Percentiles rank a stretch among this genome's conserved stretches.
Evolutionary conservation across 2,329 filamentous ascomycete species (phyloP).

Genomic region (Diaporthe amygdali): DNA sequence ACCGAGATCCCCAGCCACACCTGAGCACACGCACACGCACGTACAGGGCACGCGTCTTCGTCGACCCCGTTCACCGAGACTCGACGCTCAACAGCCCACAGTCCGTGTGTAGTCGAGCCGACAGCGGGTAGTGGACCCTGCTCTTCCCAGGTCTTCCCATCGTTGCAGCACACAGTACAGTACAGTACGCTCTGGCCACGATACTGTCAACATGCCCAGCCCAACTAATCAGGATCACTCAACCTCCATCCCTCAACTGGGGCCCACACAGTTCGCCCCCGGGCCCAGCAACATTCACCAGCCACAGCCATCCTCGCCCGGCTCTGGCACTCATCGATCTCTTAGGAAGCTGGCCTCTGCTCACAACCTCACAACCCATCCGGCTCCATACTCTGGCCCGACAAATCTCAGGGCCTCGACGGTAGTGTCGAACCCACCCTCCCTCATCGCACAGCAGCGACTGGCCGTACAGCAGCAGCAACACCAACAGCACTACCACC

Average conservation of each 20-base stretch:
- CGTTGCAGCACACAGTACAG: background rate
- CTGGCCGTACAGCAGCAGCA: conserved; percentile 52
- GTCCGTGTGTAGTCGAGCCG: no score
- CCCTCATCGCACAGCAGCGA: conserved; percentile 68
- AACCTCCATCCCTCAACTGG: conserved; percentile 27
- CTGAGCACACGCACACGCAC: no score
- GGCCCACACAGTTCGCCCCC: conserved; percentile 13
- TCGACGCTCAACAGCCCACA: no score
- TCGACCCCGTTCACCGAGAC: no score
- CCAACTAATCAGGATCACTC: conserved; percentile 31
- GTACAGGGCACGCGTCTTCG: no score
- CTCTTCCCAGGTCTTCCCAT: background rate
- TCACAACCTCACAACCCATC: conserved; percentile 56
- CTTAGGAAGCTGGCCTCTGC: conserved; percentile 79
- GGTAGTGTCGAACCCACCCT: conserved; percentile 46
- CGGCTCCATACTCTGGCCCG: conserved; percentile 39
- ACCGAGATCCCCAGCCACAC: no score
- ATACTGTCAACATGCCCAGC: conserved; percentile 33
- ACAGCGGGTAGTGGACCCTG: background rate
- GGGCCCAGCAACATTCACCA: conserved; percentile 38
- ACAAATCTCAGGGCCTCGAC: conserved; percentile 45
- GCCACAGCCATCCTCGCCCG: conserved; percentile 64
- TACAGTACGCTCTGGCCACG: conserved; percentile 6
- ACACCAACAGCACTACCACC: conserved; percentile 45
- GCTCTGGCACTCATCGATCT: conserved; percentile 61